Conservation (phyloP, 306 rosid genomes). For the Ormosia emarginata region DNA sequence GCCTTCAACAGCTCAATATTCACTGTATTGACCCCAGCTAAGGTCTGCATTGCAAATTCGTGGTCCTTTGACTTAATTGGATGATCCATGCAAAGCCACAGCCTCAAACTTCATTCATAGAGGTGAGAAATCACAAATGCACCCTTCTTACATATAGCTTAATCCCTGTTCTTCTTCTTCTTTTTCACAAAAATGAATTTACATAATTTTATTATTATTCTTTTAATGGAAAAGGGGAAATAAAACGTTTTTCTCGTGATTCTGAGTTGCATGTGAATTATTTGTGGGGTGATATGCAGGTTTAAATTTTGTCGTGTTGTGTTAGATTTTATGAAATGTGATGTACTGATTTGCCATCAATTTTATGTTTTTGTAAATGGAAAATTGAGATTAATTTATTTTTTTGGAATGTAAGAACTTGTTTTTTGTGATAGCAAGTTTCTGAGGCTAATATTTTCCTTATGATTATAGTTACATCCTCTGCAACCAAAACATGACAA, state of each 20-base stretch:
- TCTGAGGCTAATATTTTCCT: neutral
- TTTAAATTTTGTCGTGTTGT: constrained; percentile 19
- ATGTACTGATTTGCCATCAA: neutral
- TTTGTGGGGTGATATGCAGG: neutral
- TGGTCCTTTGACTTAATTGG: neutral
- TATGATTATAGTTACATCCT: neutral
- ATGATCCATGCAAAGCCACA: constrained; percentile 21
- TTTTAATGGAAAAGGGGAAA: neutral
- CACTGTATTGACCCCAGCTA: no score
- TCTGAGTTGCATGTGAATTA: constrained; percentile 19
- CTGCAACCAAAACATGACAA: neutral
- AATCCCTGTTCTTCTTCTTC: neutral
- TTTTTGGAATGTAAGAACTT: neutral
- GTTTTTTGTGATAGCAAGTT: neutral
- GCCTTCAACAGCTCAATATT: no score
- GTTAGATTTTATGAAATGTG: neutral
- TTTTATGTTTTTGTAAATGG: neutral
- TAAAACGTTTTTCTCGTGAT: neutral
- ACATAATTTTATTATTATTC: neutral
- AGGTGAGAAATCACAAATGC: constrained; percentile 12
- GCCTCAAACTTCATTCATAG: neutral
- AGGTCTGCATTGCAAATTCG: no score
- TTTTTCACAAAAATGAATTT: neutral
- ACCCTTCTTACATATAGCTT: neutral
- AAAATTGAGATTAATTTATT: neutral